Base-by-base conservation (phyloP, 805 yeast genomes). In the Candida fluviatilis region DNA sequence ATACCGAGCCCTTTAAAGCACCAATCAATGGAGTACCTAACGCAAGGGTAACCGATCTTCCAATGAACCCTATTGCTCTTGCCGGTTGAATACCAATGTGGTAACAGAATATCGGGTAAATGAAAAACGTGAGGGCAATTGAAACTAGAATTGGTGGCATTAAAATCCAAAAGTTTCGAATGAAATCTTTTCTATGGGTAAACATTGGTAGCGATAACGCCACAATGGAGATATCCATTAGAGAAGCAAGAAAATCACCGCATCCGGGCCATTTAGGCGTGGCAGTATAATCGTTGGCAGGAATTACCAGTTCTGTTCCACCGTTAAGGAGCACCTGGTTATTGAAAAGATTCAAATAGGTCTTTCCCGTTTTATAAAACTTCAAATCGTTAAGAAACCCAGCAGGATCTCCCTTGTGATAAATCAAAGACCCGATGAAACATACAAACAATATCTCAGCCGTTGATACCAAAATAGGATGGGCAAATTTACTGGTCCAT, bases 141-240 rank as follows among this genome's bases (percentile, higher is more conserved):
- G 80, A 71, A 1, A 75, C 51, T 14, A 82, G 38, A 18, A 81
- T 69, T 3, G 91, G 84, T 2, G 82, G 78, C 39, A 78, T 59
- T 39, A 85, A 63, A 2, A 75, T 68, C 54, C 77, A 58, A 46
- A 79, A 80, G 50, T 83, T 82, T 36, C 69, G 68, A 19, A 64
- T 57, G 44, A 85, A 70, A 49, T 84, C 95, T 12, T 59, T 60
- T 35, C 93, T 61, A 58, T 83, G 84, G 6, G 83, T 75, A 57
- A 73, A 85, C 87, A 85, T 82, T 3, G 95, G 89, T 36, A 85
- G 60, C 16, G 90, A 75, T 31, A 85, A 65, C 1, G 91, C 76
- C 1, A 83, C 89, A 57, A 85, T 85, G 2, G 88, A 76, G 6
- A 83, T 73, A 50, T 84, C 93, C 83, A 85, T 80, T 47, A 84